A percentile compares a stretch with the other conserved stretches of the same genome.
Evolutionary conservation across 1,284 basidiomycete genomes (phyloP).

Genomic region (Naganishia liquefaciens): DNA sequence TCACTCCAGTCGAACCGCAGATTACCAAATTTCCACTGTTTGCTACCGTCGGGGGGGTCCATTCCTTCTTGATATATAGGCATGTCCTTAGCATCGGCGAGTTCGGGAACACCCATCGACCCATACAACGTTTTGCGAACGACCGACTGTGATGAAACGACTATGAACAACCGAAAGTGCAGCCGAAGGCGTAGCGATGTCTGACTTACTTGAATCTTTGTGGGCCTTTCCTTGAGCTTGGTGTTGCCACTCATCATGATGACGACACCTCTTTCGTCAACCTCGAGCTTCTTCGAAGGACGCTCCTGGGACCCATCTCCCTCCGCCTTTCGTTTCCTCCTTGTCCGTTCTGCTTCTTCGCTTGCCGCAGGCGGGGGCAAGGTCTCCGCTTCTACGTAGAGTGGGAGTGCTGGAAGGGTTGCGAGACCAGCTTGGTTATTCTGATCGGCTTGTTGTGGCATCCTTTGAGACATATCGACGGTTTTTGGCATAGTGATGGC

Average conservation of each 20-base stretch:
- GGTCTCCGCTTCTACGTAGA: conserved; percentile 1
- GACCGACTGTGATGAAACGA: conserved; percentile 20
- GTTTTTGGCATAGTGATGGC: background rate
- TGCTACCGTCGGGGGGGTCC: conserved; percentile 27
- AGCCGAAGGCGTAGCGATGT: background rate
- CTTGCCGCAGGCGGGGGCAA: background rate
- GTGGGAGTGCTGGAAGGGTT: background rate
- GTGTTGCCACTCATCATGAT: conserved; percentile 30
- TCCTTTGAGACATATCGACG: background rate
- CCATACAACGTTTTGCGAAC: conserved; percentile 33
- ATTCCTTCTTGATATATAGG: conserved; percentile 29
- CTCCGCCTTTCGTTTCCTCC: conserved; percentile 23
- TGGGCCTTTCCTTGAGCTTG: conserved; percentile 26
- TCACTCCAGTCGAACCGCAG: conserved; percentile 35
- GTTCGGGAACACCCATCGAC: conserved; percentile 28
- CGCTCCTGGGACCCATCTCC: conserved; percentile 15
- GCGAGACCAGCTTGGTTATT: background rate
- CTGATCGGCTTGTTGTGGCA: background rate
- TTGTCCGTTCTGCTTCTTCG: background rate
- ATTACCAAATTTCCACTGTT: conserved; percentile 34
- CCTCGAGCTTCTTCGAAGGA: conserved; percentile 26
- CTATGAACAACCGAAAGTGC: too few species aligned
- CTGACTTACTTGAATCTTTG: conserved; percentile 34
- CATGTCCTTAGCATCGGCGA: conserved; percentile 20
- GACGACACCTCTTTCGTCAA: conserved; percentile 32